Evolutionary conservation across 257 asterid species (phyloP).

Genomic region (Ballota nigra): DNA sequence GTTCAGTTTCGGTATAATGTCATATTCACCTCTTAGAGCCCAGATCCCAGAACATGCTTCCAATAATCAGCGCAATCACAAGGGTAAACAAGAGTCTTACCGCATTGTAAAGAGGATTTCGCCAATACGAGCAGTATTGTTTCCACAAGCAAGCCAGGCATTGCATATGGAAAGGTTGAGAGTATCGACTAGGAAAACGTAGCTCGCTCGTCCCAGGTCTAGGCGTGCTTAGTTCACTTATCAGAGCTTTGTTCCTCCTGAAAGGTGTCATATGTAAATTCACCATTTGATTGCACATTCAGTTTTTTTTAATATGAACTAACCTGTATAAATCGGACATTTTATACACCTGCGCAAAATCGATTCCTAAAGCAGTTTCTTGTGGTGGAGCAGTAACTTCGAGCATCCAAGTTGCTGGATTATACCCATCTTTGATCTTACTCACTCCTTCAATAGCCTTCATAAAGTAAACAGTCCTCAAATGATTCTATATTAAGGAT

Average conservation of each 20-base stretch:
- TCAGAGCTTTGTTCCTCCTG: conserved; percentile 47
- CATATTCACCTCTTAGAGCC: conserved; percentile 39
- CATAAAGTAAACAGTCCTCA: neutral
- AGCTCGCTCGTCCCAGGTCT: conserved; percentile 38
- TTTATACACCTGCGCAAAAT: conserved; percentile 43
- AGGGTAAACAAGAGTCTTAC: conserved; percentile 43
- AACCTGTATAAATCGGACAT: conserved; percentile 42
- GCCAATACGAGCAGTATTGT: conserved; percentile 59
- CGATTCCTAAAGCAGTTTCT: conserved; percentile 40
- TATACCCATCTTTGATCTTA: conserved; percentile 48
- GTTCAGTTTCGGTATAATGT: neutral
- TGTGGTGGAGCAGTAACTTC: conserved; percentile 49
- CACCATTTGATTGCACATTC: neutral
- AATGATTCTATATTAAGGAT: neutral
- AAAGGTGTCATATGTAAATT: neutral
- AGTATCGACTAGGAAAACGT: conserved; percentile 32
- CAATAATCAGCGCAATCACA: conserved; percentile 38
- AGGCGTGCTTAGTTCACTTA: conserved; percentile 45
- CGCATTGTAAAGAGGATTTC: conserved; percentile 51
- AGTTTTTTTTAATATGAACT: neutral
- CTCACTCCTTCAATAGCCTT: conserved; percentile 44
- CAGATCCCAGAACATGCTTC: conserved; percentile 57
- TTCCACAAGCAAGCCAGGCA: conserved; percentile 60
- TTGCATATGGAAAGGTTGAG: conserved; percentile 46
- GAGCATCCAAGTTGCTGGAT: conserved; percentile 80